Conservation (phyloP, 257 asterid genomes). For the Nicotiana benthamiana region DNA sequence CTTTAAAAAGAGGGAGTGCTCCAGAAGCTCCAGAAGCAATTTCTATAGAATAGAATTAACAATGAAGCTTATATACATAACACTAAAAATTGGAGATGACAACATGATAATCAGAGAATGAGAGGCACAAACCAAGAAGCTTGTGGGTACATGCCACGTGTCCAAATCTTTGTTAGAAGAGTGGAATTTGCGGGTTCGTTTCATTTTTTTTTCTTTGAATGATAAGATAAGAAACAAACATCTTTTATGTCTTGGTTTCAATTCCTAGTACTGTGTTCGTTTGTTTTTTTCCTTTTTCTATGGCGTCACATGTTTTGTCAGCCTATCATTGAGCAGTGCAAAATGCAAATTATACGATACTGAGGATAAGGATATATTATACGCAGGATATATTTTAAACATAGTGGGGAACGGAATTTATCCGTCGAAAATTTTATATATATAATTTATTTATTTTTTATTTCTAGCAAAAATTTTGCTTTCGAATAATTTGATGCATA, state of each 20-base stretch:
- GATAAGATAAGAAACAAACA: not conserved
- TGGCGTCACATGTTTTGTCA: not conserved
- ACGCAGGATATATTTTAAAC: not conserved
- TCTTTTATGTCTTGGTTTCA: not conserved
- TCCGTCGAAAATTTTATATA: too few relatives aligned
- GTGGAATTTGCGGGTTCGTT: not conserved
- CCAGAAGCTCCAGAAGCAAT: not conserved
- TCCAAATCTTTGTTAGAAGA: not conserved
- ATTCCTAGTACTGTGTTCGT: not conserved
- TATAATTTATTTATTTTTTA: too few relatives aligned
- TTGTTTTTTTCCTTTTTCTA: not conserved
- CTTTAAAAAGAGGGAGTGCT: not conserved
- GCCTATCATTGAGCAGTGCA: not conserved
- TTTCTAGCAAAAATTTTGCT: too few relatives aligned
- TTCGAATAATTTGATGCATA: too few relatives aligned
- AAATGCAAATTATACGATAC: not conserved
- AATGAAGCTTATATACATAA: not conserved
- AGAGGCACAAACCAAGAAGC: not conserved
- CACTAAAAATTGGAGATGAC: not conserved
- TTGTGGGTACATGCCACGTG: conserved; percentile 12
- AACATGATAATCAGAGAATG: not conserved
- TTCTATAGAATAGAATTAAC: too few relatives aligned
- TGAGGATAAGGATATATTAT: not conserved
- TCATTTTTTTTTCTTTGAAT: too few relatives aligned
- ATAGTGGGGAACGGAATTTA: too few relatives aligned